Conservation (phyloP, 75 land plant genomes). For the Chamaecyparis obtusa region DNA sequence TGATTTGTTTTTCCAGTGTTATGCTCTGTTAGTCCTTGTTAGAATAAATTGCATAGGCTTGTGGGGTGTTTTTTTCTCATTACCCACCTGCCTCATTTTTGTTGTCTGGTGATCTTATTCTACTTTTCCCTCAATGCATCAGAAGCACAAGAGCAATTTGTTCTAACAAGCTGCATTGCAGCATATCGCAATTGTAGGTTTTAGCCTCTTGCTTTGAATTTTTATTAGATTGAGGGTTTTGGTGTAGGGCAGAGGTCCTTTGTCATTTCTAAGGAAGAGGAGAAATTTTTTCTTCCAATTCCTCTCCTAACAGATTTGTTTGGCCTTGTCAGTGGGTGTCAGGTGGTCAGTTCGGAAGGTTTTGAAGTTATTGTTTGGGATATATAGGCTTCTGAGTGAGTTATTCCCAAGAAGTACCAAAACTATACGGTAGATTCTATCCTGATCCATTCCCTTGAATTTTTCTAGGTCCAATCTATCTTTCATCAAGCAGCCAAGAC, state of each 20-base stretch:
- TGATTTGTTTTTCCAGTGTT: neutral
- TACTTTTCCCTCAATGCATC: neutral
- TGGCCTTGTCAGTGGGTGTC: neutral
- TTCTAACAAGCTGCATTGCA: neutral
- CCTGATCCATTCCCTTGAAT: neutral
- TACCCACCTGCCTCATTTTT: neutral
- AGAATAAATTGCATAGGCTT: neutral
- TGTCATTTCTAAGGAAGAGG: neutral
- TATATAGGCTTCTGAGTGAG: neutral
- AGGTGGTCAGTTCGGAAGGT: neutral
- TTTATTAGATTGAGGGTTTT: neutral
- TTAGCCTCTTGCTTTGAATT: neutral
- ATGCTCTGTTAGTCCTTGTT: neutral
- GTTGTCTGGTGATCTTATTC: neutral
- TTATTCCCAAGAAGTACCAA: neutral
- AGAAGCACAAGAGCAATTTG: neutral
- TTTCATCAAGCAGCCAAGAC: neutral
- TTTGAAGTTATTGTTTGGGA: neutral
- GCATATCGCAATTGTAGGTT: neutral
- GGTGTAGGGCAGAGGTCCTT: neutral
- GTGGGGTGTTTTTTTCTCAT: slow-evolving; percentile 1
- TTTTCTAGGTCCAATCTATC: neutral
- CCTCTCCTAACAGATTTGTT: neutral
- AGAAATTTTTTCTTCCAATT: neutral
- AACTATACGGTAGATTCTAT: neutral